These are phyloP conservation scores for Aquilaria sinensis DNA, from an alignment of 345 rosid genomes.

Conservation along the genomic window DNA sequence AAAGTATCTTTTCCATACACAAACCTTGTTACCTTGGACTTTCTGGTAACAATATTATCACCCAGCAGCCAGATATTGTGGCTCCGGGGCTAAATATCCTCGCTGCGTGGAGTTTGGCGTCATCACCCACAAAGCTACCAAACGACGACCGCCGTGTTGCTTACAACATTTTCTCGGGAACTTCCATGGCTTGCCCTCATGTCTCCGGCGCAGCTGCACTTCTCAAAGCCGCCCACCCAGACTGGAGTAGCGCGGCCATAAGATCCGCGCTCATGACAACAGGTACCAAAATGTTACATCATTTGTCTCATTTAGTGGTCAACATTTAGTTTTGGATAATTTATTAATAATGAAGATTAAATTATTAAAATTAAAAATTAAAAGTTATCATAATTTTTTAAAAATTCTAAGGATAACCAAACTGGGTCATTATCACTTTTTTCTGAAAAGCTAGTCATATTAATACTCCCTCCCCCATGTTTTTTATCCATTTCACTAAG, in stretches of 20 bases:
- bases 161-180: conserved; percentile 55
- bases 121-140: conserved; percentile 36
- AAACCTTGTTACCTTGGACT: not conserved
- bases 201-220: conserved; percentile 72
- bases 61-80: conserved; percentile 63
- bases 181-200: conserved; percentile 96
- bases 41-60: too few relatives aligned
- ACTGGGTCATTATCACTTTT: too few relatives aligned
- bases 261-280: conserved; percentile 75
- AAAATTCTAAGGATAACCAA: too few relatives aligned
- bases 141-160: conserved; percentile 36
- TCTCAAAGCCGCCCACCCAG: conserved; percentile 64
- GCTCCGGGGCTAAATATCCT: conserved; percentile 75
- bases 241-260: conserved; percentile 85
- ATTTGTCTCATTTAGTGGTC: too few relatives aligned
- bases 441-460: too few relatives aligned
- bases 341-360: too few relatives aligned
- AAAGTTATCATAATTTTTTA: too few relatives aligned
- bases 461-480: too few relatives aligned
- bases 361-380: too few relatives aligned
- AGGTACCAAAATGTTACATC: conserved; percentile 17
- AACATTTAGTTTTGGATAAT: too few relatives aligned
- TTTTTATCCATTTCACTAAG: too few relatives aligned
- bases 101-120: conserved; percentile 79
- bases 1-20: not conserved